These are phyloP conservation scores for Isatis tinctoria DNA, from an alignment of 345 rosid genomes.

Conservation along the genomic window DNA sequence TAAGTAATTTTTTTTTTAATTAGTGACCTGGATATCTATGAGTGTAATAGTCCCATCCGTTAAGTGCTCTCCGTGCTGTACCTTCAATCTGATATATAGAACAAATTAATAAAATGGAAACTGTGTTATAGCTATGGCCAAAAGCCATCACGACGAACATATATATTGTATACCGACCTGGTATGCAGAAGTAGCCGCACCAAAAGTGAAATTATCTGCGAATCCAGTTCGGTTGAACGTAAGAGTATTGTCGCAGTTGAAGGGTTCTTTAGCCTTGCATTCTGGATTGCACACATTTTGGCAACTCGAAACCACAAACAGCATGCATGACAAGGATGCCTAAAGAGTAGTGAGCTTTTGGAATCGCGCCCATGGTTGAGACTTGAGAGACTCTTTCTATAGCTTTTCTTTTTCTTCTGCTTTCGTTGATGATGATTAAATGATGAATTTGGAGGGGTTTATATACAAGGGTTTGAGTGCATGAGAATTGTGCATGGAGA, in stretches of 20 bases:
- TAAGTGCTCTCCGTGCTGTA: not conserved
- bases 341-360: not conserved
- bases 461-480: not conserved
- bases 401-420: too few relatives aligned
- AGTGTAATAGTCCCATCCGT: not conserved
- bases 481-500: not conserved
- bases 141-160: too few relatives aligned
- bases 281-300: not conserved
- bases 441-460: not conserved
- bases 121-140: too few relatives aligned
- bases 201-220: not conserved
- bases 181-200: not conserved
- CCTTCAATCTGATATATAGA: not conserved
- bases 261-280: not conserved
- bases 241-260: not conserved
- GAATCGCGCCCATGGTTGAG: not conserved
- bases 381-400: too few relatives aligned
- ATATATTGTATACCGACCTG: not conserved
- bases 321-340: not conserved
- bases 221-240: too few relatives aligned
- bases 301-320: not conserved
- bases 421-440: not conserved
- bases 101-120: too few relatives aligned
- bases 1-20: too few relatives aligned
- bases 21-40: not conserved